Conservation (phyloP, 1,284 basidiomycete species). For the Trichosporon inkin region DNA sequence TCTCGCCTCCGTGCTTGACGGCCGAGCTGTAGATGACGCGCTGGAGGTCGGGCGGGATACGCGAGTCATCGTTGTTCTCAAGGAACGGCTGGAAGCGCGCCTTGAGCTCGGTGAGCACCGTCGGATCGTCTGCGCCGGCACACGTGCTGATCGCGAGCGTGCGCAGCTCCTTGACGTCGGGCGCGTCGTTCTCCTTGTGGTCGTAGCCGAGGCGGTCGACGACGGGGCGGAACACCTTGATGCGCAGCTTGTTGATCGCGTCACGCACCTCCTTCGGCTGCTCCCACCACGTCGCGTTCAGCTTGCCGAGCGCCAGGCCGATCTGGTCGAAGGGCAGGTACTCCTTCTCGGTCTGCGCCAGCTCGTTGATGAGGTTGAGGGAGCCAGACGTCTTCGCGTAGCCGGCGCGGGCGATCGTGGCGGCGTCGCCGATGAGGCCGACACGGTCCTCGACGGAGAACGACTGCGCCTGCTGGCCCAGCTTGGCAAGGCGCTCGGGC, state of each 20-base stretch:
- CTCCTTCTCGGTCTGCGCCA: conserved; percentile 66
- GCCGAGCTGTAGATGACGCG: conserved; percentile 49
- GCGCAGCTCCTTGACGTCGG: conserved; percentile 70
- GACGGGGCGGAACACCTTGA: conserved; percentile 73
- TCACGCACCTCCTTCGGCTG: conserved; percentile 57
- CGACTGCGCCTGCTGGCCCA: conserved; percentile 73
- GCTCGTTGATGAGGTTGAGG: conserved; percentile 64
- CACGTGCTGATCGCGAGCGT: conserved; percentile 69
- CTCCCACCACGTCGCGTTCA: conserved; percentile 84
- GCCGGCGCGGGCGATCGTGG: conserved; percentile 75
- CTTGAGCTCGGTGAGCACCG: conserved; percentile 69
- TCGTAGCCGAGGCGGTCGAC: conserved; percentile 77
- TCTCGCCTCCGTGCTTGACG: conserved; percentile 67
- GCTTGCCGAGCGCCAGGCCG: conserved; percentile 53
- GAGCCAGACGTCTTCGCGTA: conserved; percentile 71
- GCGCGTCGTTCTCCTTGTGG: conserved; percentile 63
- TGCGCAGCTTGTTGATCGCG: conserved; percentile 61
- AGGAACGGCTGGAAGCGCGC: conserved; percentile 69
- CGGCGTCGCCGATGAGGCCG: conserved; percentile 75
- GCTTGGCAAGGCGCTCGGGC: conserved; percentile 69
- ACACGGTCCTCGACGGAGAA: conserved; percentile 82
- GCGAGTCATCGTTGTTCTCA: conserved; percentile 68
- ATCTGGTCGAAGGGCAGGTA: conserved; percentile 51
- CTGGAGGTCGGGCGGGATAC: conserved; percentile 73
- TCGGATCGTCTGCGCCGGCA: conserved; percentile 61